Percentiles rank a stretch among this genome's conserved stretches.
Evolutionary conservation across 805 yeast genomes (phyloP).

Genomic region (Lipomyces oligophaga): DNA sequence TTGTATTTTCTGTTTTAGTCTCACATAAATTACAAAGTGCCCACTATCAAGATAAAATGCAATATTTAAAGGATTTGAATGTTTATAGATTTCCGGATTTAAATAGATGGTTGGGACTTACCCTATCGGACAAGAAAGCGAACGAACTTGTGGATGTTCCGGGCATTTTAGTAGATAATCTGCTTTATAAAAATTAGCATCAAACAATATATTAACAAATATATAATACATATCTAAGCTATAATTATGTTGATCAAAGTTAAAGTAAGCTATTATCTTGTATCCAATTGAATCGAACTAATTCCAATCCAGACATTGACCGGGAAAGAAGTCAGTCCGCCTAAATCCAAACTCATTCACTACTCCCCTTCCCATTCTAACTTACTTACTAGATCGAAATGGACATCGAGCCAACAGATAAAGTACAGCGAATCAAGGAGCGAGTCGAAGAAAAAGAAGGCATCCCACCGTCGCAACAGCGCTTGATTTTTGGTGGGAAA

Average conservation of each 20-base stretch:
- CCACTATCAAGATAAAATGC: too few species aligned
- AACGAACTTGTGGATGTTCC: too few species aligned
- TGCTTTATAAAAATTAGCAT: too few species aligned
- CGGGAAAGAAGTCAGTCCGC: slow-evolving; percentile 59
- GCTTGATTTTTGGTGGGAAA: slow-evolving; percentile 83
- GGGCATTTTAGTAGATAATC: too few species aligned
- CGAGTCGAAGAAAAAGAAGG: slow-evolving; percentile 94
- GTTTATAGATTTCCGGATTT: too few species aligned
- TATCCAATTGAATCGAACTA: neutral
- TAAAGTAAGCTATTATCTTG: slow-evolving; percentile 41
- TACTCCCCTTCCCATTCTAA: neutral
- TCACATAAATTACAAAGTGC: too few species aligned
- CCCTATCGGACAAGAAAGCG: too few species aligned
- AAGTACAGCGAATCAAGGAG: slow-evolving; percentile 70
- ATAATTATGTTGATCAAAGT: slow-evolving; percentile 60
- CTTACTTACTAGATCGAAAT: slow-evolving; percentile 50
- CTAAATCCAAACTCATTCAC: neutral
- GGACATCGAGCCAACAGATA: slow-evolving; percentile 66
- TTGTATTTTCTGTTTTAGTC: too few species aligned
- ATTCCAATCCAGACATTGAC: slow-evolving; percentile 54
- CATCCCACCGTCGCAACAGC: slow-evolving; percentile 93
- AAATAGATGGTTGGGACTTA: too few species aligned
- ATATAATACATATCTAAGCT: too few species aligned
- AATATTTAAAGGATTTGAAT: too few species aligned
- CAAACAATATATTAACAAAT: too few species aligned